These are phyloP conservation scores for Periconia sp. DNA, from an alignment of 2,329 filamentous ascomycete species.

Conservation along the genomic window DNA sequence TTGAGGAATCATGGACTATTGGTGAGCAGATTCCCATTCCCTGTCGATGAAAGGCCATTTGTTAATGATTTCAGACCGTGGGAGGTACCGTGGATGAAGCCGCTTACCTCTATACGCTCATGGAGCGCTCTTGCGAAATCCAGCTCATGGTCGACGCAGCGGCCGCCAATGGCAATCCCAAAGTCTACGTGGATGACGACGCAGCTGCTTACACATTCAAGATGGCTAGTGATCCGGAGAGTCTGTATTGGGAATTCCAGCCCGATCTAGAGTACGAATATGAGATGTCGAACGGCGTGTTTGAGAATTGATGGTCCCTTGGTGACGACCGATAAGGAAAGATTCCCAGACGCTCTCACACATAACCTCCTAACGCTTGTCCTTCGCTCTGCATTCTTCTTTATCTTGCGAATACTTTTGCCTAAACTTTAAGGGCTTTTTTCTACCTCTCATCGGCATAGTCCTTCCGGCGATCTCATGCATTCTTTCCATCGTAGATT, in stretches of 20 bases:
- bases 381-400: no score
- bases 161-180: constrained; percentile 58
- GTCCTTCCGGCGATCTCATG: no score
- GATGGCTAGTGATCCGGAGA: constrained; percentile 55
- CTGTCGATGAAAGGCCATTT: neutral
- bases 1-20: constrained; percentile 75
- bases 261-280: constrained; percentile 57
- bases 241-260: constrained; percentile 60
- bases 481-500: no score
- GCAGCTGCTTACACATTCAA: constrained; percentile 61
- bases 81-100: constrained; percentile 77
- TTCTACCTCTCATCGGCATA: no score
- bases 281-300: constrained; percentile 32
- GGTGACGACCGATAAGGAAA: no score
- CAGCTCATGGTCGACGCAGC: constrained; percentile 74
- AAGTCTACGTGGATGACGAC: constrained; percentile 62
- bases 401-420: no score
- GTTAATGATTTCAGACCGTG: constrained; percentile 56
- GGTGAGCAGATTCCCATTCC: constrained; percentile 21
- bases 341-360: no score
- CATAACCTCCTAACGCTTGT: no score
- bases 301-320: constrained; percentile 24
- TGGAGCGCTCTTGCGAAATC: constrained; percentile 72
- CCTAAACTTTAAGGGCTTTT: no score
- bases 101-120: constrained; percentile 70